Conservation (phyloP, 768 basidiomycete genomes). For the Albatrellus ellisii region DNA sequence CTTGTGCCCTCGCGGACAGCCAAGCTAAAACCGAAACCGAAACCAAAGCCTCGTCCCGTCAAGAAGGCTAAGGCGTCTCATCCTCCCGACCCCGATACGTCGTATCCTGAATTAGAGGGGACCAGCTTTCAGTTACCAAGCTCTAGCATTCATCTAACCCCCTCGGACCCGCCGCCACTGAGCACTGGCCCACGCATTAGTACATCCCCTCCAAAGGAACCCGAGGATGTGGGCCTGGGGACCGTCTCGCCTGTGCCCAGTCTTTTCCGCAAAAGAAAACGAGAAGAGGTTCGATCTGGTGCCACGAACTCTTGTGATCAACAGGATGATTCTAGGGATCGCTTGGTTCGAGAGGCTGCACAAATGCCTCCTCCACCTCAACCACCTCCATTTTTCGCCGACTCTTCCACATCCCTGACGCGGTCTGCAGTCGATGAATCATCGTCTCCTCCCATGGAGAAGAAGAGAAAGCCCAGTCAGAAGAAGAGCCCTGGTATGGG, state of each 20-base stretch:
- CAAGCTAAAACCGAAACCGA: conserved; percentile 7
- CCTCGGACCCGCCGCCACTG: conserved; percentile 15
- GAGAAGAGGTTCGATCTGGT: conserved; percentile 1
- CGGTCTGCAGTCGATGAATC: not conserved
- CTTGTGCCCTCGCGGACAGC: not conserved
- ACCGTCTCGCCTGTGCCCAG: conserved; percentile 3
- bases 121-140: conserved; percentile 14
- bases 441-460: conserved; percentile 9
- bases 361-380: conserved; percentile 3
- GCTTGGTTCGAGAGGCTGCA: not conserved
- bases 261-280: conserved; percentile 12
- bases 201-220: not conserved
- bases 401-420: conserved; percentile 5
- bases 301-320: not conserved
- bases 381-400: conserved; percentile 4
- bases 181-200: conserved; percentile 9
- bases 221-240: not conserved
- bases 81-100: conserved; percentile 4
- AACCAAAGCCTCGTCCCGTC: conserved; percentile 6
- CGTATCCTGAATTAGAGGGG: conserved; percentile 8
- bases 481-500: too few relatives aligned
- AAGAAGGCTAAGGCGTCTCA: conserved; percentile 10
- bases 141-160: conserved; percentile 17
- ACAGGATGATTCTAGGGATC: not conserved
- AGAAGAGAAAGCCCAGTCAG: conserved; percentile 2